These are phyloP conservation scores for Chalciporus sp. DNA, from an alignment of 1,284 basidiomycete species.

Conservation along the genomic window DNA sequence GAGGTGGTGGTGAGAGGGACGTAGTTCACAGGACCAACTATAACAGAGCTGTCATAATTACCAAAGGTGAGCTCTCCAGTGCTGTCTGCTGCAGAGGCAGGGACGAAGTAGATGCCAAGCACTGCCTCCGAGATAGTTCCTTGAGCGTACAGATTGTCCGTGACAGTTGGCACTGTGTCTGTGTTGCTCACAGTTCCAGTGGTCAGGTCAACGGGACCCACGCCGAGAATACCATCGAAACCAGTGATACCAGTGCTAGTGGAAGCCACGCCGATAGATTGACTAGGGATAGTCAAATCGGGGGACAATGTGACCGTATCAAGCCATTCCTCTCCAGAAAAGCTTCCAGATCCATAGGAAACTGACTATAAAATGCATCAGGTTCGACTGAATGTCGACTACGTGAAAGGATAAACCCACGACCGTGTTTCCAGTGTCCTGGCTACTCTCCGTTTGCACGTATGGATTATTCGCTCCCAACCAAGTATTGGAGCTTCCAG, in stretches of 20 bases:
- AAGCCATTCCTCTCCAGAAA: constrained; percentile 52
- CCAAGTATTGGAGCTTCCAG: constrained; percentile 42
- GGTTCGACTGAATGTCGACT: not conserved
- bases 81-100: constrained; percentile 30
- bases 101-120: constrained; percentile 55
- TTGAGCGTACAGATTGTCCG: constrained; percentile 45
- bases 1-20: constrained; percentile 52
- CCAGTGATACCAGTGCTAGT: constrained; percentile 42
- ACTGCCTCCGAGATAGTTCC: constrained; percentile 44
- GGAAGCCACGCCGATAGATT: constrained; percentile 55
- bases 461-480: constrained; percentile 41
- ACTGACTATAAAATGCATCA: not conserved
- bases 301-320: constrained; percentile 49
- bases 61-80: constrained; percentile 56
- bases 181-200: constrained; percentile 30
- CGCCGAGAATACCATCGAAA: constrained; percentile 59
- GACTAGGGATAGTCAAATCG: constrained; percentile 46
- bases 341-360: constrained; percentile 45
- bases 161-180: constrained; percentile 42
- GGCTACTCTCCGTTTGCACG: constrained; percentile 42
- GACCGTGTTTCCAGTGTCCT: constrained; percentile 45
- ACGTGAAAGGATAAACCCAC: constrained; percentile 14
- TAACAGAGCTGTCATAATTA: constrained; percentile 43
- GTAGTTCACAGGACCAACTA: constrained; percentile 46
- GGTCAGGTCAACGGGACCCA: constrained; percentile 57